Conservation (phyloP, 441 rosid genomes). For the Isatis lusitanica region DNA sequence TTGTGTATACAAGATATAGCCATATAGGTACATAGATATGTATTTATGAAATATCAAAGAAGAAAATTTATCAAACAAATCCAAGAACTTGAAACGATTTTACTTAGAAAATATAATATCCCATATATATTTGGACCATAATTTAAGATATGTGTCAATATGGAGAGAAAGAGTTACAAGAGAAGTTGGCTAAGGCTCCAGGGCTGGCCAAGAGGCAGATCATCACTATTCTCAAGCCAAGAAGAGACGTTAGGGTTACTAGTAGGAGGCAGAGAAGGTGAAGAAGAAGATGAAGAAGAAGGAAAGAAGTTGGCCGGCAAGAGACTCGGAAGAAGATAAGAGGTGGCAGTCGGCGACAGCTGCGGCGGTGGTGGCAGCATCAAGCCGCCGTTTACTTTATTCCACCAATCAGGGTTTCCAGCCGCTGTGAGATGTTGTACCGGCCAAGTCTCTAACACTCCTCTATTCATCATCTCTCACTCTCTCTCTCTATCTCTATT, state of each 20-base stretch:
- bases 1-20: background rate
- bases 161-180: constrained; percentile 47
- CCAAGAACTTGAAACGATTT: constrained; percentile 20
- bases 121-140: background rate
- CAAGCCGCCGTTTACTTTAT: constrained; percentile 44
- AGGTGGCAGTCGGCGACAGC: constrained; percentile 36
- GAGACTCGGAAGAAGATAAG: constrained; percentile 41
- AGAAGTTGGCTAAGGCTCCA: constrained; percentile 71
- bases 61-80: background rate
- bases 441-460: constrained; percentile 71
- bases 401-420: constrained; percentile 75
- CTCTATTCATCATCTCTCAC: constrained; percentile 26
- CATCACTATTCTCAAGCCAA: constrained; percentile 55
- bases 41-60: background rate
- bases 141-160: background rate
- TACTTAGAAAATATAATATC: background rate
- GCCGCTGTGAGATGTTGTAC: constrained; percentile 69
- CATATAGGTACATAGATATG: background rate
- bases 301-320: constrained; percentile 45
- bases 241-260: constrained; percentile 46
- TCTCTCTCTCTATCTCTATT: background rate
- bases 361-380: constrained; percentile 46
- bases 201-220: constrained; percentile 58
- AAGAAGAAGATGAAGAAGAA: constrained; percentile 45
- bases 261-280: constrained; percentile 35